These are phyloP conservation scores for Dalechampia spathulata DNA, from an alignment of 441 rosid species.

Conservation along the genomic window DNA sequence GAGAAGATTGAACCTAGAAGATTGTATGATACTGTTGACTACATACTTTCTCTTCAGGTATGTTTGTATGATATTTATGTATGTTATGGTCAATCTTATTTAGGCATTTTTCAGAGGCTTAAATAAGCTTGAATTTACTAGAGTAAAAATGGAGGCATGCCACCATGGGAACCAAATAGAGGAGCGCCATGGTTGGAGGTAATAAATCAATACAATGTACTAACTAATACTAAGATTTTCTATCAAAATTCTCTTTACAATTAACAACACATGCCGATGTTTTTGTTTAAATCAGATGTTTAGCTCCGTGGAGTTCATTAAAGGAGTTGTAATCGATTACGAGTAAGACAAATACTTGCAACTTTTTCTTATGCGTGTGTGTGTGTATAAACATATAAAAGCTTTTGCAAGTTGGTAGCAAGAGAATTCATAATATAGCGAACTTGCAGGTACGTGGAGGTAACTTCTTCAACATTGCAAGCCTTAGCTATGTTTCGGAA, in stretches of 20 bases:
- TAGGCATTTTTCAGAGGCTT: background rate
- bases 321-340: conserved; percentile 36
- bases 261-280: too few relatives aligned
- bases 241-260: background rate
- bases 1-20: conserved; percentile 24
- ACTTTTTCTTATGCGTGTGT: background rate
- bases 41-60: conserved; percentile 40
- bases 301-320: conserved; percentile 38
- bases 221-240: too few relatives aligned
- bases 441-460: conserved; percentile 29
- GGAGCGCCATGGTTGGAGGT: conserved; percentile 29
- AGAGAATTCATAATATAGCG: background rate
- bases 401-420: background rate
- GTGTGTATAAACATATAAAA: background rate
- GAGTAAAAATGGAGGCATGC: conserved; percentile 30
- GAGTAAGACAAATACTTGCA: conserved; percentile 24
- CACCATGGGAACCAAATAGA: conserved; percentile 33
- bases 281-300: conserved; percentile 26
- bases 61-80: background rate
- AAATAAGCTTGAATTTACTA: background rate
- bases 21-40: conserved; percentile 31
- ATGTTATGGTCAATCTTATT: background rate
- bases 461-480: conserved; percentile 45
- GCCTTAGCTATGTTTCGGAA: conserved; percentile 32
- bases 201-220: background rate